Percentiles rank a stretch among this genome's conserved stretches.
Conservation (phyloP, 2,329 filamentous ascomycete species). For the Trichoderma hamatum region DNA sequence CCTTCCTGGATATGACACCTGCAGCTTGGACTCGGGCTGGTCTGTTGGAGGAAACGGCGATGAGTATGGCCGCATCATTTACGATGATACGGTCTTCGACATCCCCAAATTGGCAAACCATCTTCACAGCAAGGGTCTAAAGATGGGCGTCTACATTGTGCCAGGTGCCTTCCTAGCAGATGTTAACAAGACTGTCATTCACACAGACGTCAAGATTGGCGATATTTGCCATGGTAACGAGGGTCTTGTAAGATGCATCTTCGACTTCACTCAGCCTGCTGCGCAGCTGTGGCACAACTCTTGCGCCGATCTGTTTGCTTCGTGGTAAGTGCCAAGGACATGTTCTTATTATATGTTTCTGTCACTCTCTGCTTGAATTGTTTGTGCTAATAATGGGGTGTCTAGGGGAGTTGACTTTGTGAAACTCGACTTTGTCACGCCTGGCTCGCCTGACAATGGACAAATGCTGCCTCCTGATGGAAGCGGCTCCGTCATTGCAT, state of each 20-base stretch:
- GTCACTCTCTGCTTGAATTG: not conserved
- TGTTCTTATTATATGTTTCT: not conserved
- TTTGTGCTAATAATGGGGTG: not conserved
- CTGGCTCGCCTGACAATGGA: constrained; percentile 31
- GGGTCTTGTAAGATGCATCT: constrained; percentile 30
- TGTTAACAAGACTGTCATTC: constrained; percentile 29
- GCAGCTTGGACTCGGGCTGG: constrained; percentile 32
- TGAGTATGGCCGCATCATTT: constrained; percentile 30
- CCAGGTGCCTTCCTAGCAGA: constrained; percentile 31
- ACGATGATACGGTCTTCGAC: constrained; percentile 28
- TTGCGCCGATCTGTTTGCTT: constrained; percentile 29
- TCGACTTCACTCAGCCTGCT: constrained; percentile 29
- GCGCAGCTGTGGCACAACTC: constrained; percentile 31
- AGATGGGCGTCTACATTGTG: constrained; percentile 31
- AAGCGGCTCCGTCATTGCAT: constrained; percentile 29
- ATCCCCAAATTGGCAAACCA: constrained; percentile 30
- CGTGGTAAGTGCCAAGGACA: constrained; percentile 26
- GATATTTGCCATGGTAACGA: constrained; percentile 30
- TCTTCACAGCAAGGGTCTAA: constrained; percentile 29
- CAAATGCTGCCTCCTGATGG: constrained; percentile 29
- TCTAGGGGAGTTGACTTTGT: constrained; percentile 31
- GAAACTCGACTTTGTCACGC: constrained; percentile 32
- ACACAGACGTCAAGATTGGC: constrained; percentile 28
- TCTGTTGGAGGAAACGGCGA: constrained; percentile 31
- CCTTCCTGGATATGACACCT: constrained; percentile 28